Base-by-base conservation (phyloP, 306 rosid species). In the Prosopis cineraria region DNA sequence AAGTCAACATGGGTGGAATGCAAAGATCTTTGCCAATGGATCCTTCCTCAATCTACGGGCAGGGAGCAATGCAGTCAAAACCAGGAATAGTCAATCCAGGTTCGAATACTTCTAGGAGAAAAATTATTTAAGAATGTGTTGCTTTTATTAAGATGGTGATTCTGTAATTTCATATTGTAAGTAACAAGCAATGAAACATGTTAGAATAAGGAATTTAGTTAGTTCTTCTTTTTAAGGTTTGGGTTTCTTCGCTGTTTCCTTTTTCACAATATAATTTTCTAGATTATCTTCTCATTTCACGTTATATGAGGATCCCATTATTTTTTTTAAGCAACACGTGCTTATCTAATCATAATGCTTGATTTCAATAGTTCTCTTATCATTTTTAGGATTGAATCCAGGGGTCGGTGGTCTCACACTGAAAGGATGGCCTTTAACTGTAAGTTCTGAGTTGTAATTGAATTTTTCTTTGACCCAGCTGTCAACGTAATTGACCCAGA, bases 381-480 rank as follows among this genome's bases (percentile, higher is more conserved):
- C 70, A 14, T 86, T 80, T 82, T 29, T 82, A 91, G 98, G 94
- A 68, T 68, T 94, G 78, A 94, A 78, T 85, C 77, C 92, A 7
- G 97, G 93, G 68, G 96, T 89, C 64, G 85, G 95, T 86, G 85
- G 88, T 71, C 91, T 90, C 72, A 91, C 97, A 60, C 64, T 94
- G 84, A 94, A 91, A 88, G 98, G 98, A 78, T 94, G 98, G 97
- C 98, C 98, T 70, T 84, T 94, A 81, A 87, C 97, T 25, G 98
- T 94, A 89, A 87, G 97, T 88, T 82, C 25, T 82, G 59, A 45
- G 2, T 50, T 67, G 78, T 48, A 41, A 62, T 33, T 72, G 39
- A 76, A 58, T 0, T 58, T 70, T 77, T 50, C 56, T 36, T 67
- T 64, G 33, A 84, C 40, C 63, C 41, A 68, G 68, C 31, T 37